Evolutionary conservation across 2,329 filamentous ascomycete genomes (phyloP).

Genomic region (Penicillium sp.): DNA sequence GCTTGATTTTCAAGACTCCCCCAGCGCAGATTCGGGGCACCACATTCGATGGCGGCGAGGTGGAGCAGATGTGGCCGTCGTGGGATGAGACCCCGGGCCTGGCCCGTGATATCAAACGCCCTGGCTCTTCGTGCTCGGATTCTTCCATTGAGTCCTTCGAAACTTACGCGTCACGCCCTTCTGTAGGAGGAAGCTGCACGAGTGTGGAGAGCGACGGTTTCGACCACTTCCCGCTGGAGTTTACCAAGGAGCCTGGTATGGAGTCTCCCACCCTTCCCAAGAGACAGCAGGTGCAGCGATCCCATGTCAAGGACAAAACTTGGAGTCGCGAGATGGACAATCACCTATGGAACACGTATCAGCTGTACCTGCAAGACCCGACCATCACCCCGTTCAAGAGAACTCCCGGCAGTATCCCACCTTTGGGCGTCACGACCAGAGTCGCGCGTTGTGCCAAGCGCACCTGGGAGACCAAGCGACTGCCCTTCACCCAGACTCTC

Average conservation of each 20-base stretch:
- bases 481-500: constrained; percentile 32
- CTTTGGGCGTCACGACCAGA: constrained; percentile 68
- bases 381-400: constrained; percentile 71
- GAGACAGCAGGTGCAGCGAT: constrained; percentile 37
- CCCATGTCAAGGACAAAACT: constrained; percentile 34
- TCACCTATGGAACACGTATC: constrained; percentile 70
- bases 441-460: constrained; percentile 67
- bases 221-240: constrained; percentile 58
- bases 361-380: constrained; percentile 69
- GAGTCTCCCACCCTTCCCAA: constrained; percentile 47
- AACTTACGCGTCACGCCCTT: constrained; percentile 62
- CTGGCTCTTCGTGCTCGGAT: constrained; percentile 65
- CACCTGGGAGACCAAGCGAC: constrained; percentile 61
- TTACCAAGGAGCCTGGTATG: constrained; percentile 45
- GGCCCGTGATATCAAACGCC: constrained; percentile 58
- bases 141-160: constrained; percentile 67
- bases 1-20: constrained; percentile 51
- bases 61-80: constrained; percentile 39
- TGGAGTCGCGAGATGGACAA: constrained; percentile 70
- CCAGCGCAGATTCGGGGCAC: constrained; percentile 52
- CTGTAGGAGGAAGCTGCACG: constrained; percentile 64
- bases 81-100: constrained; percentile 37
- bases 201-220: constrained; percentile 65
- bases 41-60: constrained; percentile 39
- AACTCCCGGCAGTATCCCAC: constrained; percentile 67